Percentiles rank a stretch among this genome's conserved stretches.
phyloP scores from a whole-genome alignment of 768 basidiomycete genomes.

The Agrocybe praecox region DNA sequence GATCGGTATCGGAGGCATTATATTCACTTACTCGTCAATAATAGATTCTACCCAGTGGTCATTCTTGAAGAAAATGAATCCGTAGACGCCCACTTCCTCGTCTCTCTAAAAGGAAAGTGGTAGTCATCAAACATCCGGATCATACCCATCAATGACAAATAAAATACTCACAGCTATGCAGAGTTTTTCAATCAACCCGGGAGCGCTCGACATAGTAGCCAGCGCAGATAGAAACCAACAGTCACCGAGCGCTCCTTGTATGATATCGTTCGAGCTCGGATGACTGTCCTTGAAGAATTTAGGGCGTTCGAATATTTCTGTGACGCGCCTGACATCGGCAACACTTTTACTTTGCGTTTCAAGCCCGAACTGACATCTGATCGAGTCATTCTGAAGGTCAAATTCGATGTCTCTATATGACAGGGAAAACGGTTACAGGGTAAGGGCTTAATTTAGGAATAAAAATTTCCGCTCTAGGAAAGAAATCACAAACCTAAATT shows the following conservation, averaged over 20 bases:
- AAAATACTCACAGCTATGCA: constrained; percentile 41
- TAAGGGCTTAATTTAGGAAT: too few relatives aligned
- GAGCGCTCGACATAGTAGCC: constrained; percentile 41
- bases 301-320: constrained; percentile 53
- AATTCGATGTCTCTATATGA: constrained; percentile 49
- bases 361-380: constrained; percentile 42
- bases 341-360: constrained; percentile 11
- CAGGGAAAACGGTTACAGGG: neutral
- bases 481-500: constrained; percentile 42
- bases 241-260: constrained; percentile 50
- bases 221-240: constrained; percentile 60
- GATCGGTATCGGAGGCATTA: too few relatives aligned
- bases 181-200: constrained; percentile 47
- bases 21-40: constrained; percentile 45
- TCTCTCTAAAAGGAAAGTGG: constrained; percentile 31
- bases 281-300: constrained; percentile 36
- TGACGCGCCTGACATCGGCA: constrained; percentile 47
- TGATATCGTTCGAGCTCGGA: constrained; percentile 41
- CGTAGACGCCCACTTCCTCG: constrained; percentile 50
- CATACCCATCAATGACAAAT: neutral
- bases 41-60: constrained; percentile 48
- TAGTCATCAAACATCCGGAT: neutral
- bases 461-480: neutral
- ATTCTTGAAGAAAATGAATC: constrained; percentile 53
- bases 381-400: constrained; percentile 45